These are phyloP conservation scores for Xylaria sp. DNA, from an alignment of 2,329 filamentous ascomycete genomes.

Conservation along the genomic window DNA sequence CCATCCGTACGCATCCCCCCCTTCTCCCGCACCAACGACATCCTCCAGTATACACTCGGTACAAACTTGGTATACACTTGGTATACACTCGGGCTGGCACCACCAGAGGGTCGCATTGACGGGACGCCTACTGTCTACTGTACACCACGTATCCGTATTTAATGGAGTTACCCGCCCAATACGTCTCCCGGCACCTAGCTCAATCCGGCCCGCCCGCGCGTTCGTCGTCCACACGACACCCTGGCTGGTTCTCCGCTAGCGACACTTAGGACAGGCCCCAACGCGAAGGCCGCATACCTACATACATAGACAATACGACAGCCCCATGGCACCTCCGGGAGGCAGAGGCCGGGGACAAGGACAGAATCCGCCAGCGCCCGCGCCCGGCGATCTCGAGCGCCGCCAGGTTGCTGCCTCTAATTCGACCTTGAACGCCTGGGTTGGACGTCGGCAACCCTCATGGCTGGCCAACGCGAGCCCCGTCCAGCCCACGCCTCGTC, in stretches of 20 bases:
- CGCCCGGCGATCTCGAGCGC: background rate
- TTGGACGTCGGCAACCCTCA: slow-evolving; percentile 45
- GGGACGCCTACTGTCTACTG: too few relatives aligned
- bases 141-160: too few relatives aligned
- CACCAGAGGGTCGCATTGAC: too few relatives aligned
- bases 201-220: slow-evolving; percentile 4
- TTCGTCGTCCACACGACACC: slow-evolving; percentile 6
- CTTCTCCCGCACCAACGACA: too few relatives aligned
- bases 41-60: too few relatives aligned
- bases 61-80: too few relatives aligned
- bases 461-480: slow-evolving; percentile 43
- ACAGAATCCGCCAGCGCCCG: background rate
- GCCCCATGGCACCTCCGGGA: slow-evolving; percentile 35
- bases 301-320: background rate
- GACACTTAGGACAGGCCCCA: slow-evolving; percentile 7
- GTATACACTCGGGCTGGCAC: too few relatives aligned
- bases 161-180: too few relatives aligned
- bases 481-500: slow-evolving; percentile 40
- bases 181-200: background rate
- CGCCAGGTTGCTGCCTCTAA: slow-evolving; percentile 47
- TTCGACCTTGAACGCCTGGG: slow-evolving; percentile 48
- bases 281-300: slow-evolving; percentile 9
- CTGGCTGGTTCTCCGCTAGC: slow-evolving; percentile 19
- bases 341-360: slow-evolving; percentile 2
- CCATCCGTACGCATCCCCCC: too few relatives aligned